Percentiles rank a stretch among this genome's conserved stretches.
phyloP scores from a whole-genome alignment of 306 rosid species.

The Elaeagnus macrophylla region DNA sequence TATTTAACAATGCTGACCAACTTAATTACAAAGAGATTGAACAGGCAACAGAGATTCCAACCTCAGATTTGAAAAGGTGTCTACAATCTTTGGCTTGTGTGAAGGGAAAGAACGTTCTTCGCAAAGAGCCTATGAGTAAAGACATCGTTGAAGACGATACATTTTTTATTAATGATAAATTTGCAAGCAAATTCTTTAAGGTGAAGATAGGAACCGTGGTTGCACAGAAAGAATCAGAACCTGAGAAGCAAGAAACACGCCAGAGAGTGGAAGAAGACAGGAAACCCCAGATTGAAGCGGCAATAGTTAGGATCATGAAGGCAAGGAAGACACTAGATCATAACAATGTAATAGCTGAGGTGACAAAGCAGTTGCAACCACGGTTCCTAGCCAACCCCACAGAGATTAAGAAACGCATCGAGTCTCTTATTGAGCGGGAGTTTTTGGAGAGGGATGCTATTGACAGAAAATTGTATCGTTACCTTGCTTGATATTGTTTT shows the following conservation, averaged over 20 bases:
- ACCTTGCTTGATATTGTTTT: conserved; percentile 35
- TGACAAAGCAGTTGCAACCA: conserved; percentile 65
- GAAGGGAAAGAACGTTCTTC: conserved; percentile 76
- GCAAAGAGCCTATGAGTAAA: conserved; percentile 78
- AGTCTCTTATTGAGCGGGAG: conserved; percentile 82
- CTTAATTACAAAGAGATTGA: conserved; percentile 69
- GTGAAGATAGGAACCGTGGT: conserved; percentile 83
- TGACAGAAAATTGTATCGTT: conserved; percentile 58
- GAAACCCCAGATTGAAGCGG: conserved; percentile 83
- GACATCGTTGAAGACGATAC: conserved; percentile 69
- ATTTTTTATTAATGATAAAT: conserved; percentile 62
- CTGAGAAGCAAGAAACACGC: conserved; percentile 73
- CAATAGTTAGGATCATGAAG: conserved; percentile 80
- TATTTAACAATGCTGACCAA: conserved; percentile 60
- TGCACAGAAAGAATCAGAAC: conserved; percentile 77
- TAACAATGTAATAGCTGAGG: conserved; percentile 74
- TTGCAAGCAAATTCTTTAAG: conserved; percentile 58
- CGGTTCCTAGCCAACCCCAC: conserved; percentile 66
- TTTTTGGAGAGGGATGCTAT: conserved; percentile 65
- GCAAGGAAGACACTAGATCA: conserved; percentile 66
- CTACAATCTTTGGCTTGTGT: conserved; percentile 81
- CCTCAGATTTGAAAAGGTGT: conserved; percentile 68
- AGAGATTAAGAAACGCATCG: conserved; percentile 72
- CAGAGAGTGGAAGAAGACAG: conserved; percentile 81
- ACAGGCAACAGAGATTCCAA: conserved; percentile 68